A percentile compares a stretch with the other conserved stretches of the same genome.
Evolutionary conservation across 371 early-diverging fungal genomes (phyloP).

Genomic region (Mucor plumbeus): DNA sequence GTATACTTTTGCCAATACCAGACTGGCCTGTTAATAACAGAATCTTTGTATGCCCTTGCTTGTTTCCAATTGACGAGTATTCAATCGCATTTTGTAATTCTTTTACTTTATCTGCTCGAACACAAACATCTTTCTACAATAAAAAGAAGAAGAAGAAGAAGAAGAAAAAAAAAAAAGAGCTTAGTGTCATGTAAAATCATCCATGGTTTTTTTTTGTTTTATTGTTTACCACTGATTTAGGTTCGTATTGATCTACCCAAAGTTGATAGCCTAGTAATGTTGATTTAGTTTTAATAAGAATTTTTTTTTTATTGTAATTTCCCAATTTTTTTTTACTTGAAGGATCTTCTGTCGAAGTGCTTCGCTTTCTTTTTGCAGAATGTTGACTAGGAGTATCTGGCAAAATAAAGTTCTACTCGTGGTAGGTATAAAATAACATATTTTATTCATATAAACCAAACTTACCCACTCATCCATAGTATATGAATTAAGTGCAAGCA

Average conservation of each 20-base stretch:
- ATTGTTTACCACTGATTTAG: conserved; percentile 27
- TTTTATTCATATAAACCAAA: not conserved
- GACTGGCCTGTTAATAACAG: conserved; percentile 42
- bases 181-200: too few species aligned
- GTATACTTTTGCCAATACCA: conserved; percentile 50
- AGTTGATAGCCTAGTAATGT: conserved; percentile 10
- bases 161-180: too few species aligned
- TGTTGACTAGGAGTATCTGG: conserved; percentile 6
- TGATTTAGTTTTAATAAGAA: not conserved
- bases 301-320: not conserved
- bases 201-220: too few species aligned
- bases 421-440: not conserved
- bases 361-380: not conserved
- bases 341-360: not conserved
- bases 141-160: not conserved
- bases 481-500: not conserved
- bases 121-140: conserved; percentile 21
- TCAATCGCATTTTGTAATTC: conserved; percentile 23
- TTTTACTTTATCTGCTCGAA: conserved; percentile 26
- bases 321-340: not conserved
- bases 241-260: conserved; percentile 38
- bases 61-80: conserved; percentile 14
- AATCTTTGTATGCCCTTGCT: conserved; percentile 17
- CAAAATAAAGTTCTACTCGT: not conserved
- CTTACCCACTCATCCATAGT: conserved; percentile 4